phyloP scores from a whole-genome alignment of 2,329 filamentous ascomycete genomes.

The Meredithiella fracta region DNA sequence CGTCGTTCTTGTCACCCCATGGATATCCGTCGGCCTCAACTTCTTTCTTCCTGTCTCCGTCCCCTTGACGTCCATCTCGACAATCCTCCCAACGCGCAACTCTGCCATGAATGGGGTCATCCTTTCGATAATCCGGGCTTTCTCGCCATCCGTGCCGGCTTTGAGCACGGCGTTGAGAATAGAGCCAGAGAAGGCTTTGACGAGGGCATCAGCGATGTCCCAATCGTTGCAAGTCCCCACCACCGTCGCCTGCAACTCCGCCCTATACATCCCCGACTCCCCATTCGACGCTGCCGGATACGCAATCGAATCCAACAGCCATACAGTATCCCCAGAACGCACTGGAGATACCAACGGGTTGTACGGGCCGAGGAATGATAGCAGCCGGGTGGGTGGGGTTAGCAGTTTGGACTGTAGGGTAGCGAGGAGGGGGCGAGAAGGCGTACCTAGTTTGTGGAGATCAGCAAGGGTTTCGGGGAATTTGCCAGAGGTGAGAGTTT shows the following conservation, averaged over 20 bases:
- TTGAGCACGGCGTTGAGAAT: constrained; percentile 40
- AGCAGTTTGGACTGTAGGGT: not conserved
- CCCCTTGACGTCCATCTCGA: constrained; percentile 22
- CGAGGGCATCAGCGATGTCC: not conserved
- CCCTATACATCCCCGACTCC: not conserved
- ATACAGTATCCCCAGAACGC: constrained; percentile 54
- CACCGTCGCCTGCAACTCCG: not conserved
- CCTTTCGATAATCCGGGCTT: constrained; percentile 45
- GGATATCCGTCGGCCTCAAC: constrained; percentile 46
- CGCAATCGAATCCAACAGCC: constrained; percentile 62
- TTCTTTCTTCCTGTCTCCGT: constrained; percentile 13
- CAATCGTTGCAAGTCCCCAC: not conserved
- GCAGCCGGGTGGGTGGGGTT: constrained; percentile 17
- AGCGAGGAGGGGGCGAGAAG: not conserved
- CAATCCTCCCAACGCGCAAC: constrained; percentile 51
- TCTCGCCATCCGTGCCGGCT: constrained; percentile 40
- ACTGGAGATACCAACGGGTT: constrained; percentile 46
- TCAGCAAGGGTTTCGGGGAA: constrained; percentile 35
- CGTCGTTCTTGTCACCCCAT: constrained; percentile 54
- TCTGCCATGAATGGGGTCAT: constrained; percentile 65
- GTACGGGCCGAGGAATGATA: constrained; percentile 33
- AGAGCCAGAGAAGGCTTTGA: not conserved
- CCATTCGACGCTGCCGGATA: constrained; percentile 25
- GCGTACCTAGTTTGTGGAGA: constrained; percentile 22
- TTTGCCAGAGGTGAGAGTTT: constrained; percentile 30